Evolutionary conservation across 495 filamentous ascomycete species (phyloP), one percentile per base, ranked within the genome.

Genomic region (Chlorociboria aeruginascens): DNA sequence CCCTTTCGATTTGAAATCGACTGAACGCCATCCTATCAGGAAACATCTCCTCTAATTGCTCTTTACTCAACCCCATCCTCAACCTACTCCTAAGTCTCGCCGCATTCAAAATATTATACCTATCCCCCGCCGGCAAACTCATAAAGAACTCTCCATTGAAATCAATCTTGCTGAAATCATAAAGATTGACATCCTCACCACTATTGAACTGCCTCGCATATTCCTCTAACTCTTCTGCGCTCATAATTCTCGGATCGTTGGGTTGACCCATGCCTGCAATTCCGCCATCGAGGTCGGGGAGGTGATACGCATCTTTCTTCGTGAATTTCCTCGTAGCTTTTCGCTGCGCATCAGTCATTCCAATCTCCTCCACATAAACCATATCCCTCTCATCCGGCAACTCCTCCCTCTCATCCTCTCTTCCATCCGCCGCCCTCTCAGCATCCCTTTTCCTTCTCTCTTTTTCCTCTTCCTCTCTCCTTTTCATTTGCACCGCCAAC

Each of bases 21-120:
- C 87, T 94, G 54, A 98, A 98, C 3, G 82, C 92, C 86, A 97
- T 95, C n/a, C 92, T 78, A 60, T 98, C 82, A 0, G 92, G 93
- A 55, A 98, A 98, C 92, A 96, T 97, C 28, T 63, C 74, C 53
- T 96, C 88, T 13, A 98, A 65, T 60, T 98, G 92, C 54, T 97
- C 92, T 64, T 95, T 97, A 43, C 86, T 89, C 57, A 95, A 74
- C 0, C 92, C 92, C 92, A 98, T 96, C 43, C 92, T 74, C 50
- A 98, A 67, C 32, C 92, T 70, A 56, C 85, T 92, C 46, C 92
- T 72, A 43, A 97, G 61, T 49, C 92, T 71, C 0, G 93, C 92
- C 0, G 93, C 90, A 58, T 96, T 97, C 11, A 98, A 64, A 39
- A 98, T 98, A 51, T 96, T 96, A 66, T 98, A 97, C 16, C 90